Evolutionary conservation across 192 early-diverging fungal species (phyloP).

Genomic region (Backusella liffmaniae): DNA sequence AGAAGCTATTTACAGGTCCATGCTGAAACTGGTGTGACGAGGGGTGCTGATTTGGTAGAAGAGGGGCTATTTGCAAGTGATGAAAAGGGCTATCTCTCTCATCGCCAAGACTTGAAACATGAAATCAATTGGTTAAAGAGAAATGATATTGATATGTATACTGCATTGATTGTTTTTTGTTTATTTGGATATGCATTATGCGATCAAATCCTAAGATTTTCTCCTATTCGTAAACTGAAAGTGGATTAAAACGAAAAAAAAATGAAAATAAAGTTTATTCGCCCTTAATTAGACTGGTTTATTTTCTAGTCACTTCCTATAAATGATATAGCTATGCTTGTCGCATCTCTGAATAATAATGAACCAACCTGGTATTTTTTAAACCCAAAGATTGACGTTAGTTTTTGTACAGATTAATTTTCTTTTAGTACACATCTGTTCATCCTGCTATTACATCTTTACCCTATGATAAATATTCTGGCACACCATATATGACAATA

Average conservation of each 20-base stretch:
- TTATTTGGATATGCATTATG: not conserved
- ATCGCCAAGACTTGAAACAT: constrained; percentile 11
- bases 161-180: not conserved
- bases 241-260: not conserved
- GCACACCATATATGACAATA: not conserved
- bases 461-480: not conserved
- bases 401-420: not conserved
- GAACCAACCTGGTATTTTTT: not conserved
- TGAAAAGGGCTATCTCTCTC: not conserved
- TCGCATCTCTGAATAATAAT: not conserved
- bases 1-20: constrained; percentile 11
- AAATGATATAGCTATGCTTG: not conserved
- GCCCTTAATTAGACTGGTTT: not conserved
- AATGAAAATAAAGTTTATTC: not conserved
- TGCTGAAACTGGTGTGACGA: not conserved
- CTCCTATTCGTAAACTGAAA: not conserved
- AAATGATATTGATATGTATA: constrained; percentile 21
- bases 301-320: not conserved
- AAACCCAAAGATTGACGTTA: not conserved
- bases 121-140: constrained; percentile 15
- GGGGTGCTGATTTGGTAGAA: constrained; percentile 21
- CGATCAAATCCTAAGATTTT: not conserved
- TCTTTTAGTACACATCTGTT: not conserved
- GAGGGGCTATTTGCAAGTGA: constrained; percentile 12
- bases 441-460: not conserved